Conservation (phyloP, 495 filamentous ascomycete species). For the Talaromyces stipitatus region DNA sequence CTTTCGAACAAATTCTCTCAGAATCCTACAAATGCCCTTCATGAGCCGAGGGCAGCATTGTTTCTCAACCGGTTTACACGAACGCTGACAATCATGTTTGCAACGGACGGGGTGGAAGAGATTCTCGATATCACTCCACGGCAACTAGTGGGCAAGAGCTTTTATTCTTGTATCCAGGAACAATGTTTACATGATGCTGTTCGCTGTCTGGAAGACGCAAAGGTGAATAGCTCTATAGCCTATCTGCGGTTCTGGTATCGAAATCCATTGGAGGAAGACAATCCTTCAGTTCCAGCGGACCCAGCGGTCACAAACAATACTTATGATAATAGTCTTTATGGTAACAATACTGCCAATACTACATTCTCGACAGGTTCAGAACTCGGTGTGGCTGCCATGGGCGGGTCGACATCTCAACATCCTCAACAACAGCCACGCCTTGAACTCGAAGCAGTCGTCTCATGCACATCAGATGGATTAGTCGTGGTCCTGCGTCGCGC, state of each 20-base stretch:
- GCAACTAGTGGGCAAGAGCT: slow-evolving; percentile 61
- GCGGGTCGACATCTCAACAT: background rate
- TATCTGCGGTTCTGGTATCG: slow-evolving; percentile 87
- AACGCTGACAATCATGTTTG: slow-evolving; percentile 79
- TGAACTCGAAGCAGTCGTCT: slow-evolving; percentile 82
- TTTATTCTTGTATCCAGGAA: slow-evolving; percentile 74
- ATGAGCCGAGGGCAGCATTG: slow-evolving; percentile 76
- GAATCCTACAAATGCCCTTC: slow-evolving; percentile 46
- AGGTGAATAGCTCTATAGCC: slow-evolving; percentile 89
- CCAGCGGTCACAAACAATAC: background rate
- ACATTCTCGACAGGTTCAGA: background rate
- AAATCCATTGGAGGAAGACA: slow-evolving; percentile 53
- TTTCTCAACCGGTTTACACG: slow-evolving; percentile 85
- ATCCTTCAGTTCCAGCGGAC: slow-evolving; percentile 9
- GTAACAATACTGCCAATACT: background rate
- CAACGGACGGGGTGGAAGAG: slow-evolving; percentile 63
- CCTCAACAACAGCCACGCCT: slow-evolving; percentile 20
- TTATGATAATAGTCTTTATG: background rate
- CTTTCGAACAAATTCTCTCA: slow-evolving; percentile 75
- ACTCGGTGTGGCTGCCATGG: background rate
- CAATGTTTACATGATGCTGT: slow-evolving; percentile 70
- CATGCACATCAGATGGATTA: slow-evolving; percentile 82
- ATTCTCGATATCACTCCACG: slow-evolving; percentile 64
- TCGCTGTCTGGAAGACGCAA: slow-evolving; percentile 72
- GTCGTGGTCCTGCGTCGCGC: slow-evolving; percentile 78